Evolutionary conservation across 805 yeast species (phyloP), one percentile per base, ranked within the genome.

Genomic region (Candida takata): DNA sequence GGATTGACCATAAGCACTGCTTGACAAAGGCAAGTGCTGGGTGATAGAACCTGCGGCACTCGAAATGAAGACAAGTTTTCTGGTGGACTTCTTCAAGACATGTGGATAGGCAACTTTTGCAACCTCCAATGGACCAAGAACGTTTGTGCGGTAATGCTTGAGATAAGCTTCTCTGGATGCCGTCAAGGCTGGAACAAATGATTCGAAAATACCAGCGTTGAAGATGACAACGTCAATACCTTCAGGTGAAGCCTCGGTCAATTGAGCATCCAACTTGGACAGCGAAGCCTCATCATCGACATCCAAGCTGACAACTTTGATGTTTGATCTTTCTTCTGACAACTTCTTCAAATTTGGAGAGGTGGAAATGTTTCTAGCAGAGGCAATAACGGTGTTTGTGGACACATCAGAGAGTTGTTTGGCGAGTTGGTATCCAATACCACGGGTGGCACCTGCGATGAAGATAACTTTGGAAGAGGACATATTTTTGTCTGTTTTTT

Each of bases 1-100:
- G 8, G 65, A 58, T 32, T 48, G 49, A 3, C 65, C 65, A 39
- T 64, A 64, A 21, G 59, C 56, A 14, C 52, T 42, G 16, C 34
- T 28, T 7, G 45, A 40, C 10, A 40, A 12, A 24, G 34, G 47
- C 2, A 25, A 41, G 11, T 21, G 28, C 2, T 23, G 17, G 15
- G 40, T 37, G n/a, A 54, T 41, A n/a, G 57, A 49, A 3, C 54
- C 64, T 4, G 51, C 58, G 9, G 25, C 15, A n/a, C 54, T 42
- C 13, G 65, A 49, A 8, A 57, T 34, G 33, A 55, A 57, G 11
- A 55, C 35, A n/a, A 61, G 29, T 31, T 56, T 42, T 37, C 48
- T 54, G 6, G 52, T 44, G 2, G 27, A 26, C 8, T 43, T 24
- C 27, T 38, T 36, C n/a, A 32, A n/a, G 15, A 55, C 37, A 18